Conservation (phyloP, 1,284 basidiomycete genomes). For the Naganishia liquefaciens region DNA sequence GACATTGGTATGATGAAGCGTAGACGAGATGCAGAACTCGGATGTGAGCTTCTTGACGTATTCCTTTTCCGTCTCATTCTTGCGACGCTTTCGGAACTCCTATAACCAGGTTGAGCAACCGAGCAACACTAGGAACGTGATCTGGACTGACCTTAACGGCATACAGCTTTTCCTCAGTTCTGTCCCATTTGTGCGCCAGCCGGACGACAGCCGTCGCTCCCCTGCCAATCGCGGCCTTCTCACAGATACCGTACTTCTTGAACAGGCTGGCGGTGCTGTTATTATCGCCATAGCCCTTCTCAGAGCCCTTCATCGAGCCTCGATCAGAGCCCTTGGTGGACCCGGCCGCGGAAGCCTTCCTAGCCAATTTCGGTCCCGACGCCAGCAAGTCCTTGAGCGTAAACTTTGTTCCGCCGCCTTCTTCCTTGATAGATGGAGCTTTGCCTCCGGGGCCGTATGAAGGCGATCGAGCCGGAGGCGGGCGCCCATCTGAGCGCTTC, state of each 20-base stretch:
- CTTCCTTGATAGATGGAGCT: constrained; percentile 37
- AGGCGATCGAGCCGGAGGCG: constrained; percentile 23
- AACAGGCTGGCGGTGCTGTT: constrained; percentile 58
- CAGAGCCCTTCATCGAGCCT: constrained; percentile 49
- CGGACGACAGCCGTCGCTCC: constrained; percentile 95
- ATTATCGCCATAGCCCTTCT: constrained; percentile 45
- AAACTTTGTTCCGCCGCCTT: constrained; percentile 64
- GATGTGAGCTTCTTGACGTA: constrained; percentile 99
- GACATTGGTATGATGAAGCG: constrained; percentile 91
- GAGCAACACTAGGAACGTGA: neutral
- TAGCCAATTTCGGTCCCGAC: constrained; percentile 65
- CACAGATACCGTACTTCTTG: constrained; percentile 96
- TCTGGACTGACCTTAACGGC: constrained; percentile 79
- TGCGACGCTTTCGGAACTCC: constrained; percentile 97
- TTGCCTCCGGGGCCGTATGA: constrained; percentile 16
- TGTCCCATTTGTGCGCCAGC: constrained; percentile 97
- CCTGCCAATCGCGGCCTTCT: constrained; percentile 94
- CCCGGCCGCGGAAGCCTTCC: constrained; percentile 70
- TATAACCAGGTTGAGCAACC: constrained; percentile 45
- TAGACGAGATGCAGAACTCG: constrained; percentile 98
- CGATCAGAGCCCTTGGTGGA: constrained; percentile 57
- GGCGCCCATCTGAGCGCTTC: constrained; percentile 8
- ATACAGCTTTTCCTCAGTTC: constrained; percentile 95
- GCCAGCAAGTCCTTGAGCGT: constrained; percentile 77
- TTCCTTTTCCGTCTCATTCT: constrained; percentile 98